Evolutionary conservation across 2,329 filamentous ascomycete species (phyloP), one percentile per base, ranked within the genome.

Genomic region (Talaromyces islandicus): DNA sequence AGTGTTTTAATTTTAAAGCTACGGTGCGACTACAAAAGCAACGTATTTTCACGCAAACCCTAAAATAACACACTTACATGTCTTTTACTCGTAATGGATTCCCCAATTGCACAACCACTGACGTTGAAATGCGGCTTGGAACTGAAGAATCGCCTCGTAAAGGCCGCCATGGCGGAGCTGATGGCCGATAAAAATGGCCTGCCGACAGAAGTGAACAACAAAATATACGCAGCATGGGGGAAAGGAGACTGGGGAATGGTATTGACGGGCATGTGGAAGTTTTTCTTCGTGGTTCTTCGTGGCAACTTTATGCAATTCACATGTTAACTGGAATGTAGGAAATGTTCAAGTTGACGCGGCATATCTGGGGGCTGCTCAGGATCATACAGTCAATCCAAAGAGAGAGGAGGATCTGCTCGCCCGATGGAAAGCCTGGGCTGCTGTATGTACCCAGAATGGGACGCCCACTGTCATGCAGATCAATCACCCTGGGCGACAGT

Each of bases 221-320:
- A 43, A 2, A 29, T 57, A n/a, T 88, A 88, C 64, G 70, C 72
- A 1, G 67, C 72, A 64, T 88, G 84, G 85, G 78, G 69, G 0
- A 64, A 72, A 27, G 73, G 76, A 6, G 69, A 71, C 10, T 79
- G 78, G 69, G 76, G 77, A 9, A 68, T 73, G 12, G 68, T 79
- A 30, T 73, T 79, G 17, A 80, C 77, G 25, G 77, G 78, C 64
- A 71, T 70, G 64, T 51, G 9, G 30, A 32, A n/a, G 55, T 30
- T 25, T 48, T 7, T 2, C 25, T 25, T 12, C n/a, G n/a, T n/a
- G n/a, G 38, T 54, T 41, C 57, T 35, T 38, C 38, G 11, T 17
- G 4, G n/a, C 17, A 17, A 24, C 32, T 2, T 21, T 12, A 24
- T 46, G 43, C 17, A 25, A 14, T 27, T 27, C 48, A 17, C 12